phyloP scores from a whole-genome alignment of 495 filamentous ascomycete species.

The Xeromyces bisporus region DNA sequence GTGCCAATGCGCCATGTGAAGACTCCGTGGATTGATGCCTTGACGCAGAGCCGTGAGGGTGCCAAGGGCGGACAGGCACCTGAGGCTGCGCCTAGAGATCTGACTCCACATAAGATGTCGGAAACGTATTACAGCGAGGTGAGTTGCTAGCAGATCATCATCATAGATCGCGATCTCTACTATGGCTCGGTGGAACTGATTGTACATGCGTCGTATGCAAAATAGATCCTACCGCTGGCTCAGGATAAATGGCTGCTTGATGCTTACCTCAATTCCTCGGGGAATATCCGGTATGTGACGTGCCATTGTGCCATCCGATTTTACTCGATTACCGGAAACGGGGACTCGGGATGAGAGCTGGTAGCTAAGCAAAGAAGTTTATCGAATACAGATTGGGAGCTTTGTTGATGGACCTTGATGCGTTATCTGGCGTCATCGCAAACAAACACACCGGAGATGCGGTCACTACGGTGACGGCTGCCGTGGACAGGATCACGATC shows the following conservation, averaged over 20 bases:
- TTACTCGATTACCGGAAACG: neutral
- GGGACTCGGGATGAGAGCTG: neutral
- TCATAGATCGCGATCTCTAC: neutral
- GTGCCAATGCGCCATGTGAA: slow-evolving; percentile 42
- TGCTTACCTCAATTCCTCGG: slow-evolving; percentile 48
- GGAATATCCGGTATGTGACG: slow-evolving; percentile 37
- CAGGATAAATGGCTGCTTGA: slow-evolving; percentile 57
- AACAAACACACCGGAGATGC: slow-evolving; percentile 68
- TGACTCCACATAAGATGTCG: slow-evolving; percentile 45
- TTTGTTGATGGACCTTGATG: slow-evolving; percentile 69
- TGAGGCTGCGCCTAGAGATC: slow-evolving; percentile 25
- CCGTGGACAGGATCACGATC: slow-evolving; percentile 64
- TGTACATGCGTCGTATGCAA: neutral
- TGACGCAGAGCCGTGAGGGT: slow-evolving; percentile 34
- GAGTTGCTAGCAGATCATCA: slow-evolving; percentile 10
- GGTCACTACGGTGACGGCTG: slow-evolving; percentile 67
- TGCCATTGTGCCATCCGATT: slow-evolving; percentile 1
- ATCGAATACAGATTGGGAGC: slow-evolving; percentile 39
- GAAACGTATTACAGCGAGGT: slow-evolving; percentile 49
- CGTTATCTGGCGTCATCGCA: slow-evolving; percentile 60
- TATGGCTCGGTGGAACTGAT: no score
- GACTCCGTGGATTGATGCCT: slow-evolving; percentile 55
- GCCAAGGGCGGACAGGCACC: slow-evolving; percentile 12
- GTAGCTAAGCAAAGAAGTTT: slow-evolving; percentile 1
- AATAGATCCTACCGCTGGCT: slow-evolving; percentile 44